Evolutionary conservation across 2,329 filamentous ascomycete genomes (phyloP), one percentile per base, ranked within the genome.

Genomic region (Cladosporium sp.): DNA sequence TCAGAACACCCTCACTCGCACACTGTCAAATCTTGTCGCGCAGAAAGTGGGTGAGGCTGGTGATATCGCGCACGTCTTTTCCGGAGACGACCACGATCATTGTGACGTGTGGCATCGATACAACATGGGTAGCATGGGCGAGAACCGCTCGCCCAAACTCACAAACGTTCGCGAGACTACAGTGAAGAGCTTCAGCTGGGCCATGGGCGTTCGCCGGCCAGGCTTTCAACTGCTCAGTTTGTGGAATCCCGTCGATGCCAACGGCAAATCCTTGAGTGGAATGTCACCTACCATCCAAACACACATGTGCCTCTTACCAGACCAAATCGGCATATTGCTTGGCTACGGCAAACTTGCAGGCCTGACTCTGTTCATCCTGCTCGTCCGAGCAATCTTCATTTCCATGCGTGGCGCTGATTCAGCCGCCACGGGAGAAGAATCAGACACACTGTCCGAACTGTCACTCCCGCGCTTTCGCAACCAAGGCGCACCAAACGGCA

Each of bases 11-110:
- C 79, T 98, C 20, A 86, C 79, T 43, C 81, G 85, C 43, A 77
- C 80, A 2, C 82, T 96, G 57, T 93, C 91, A 0, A 77, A 82
- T 39, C 82, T 84, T 45, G 74, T 98, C 32, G 73, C 95, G 36
- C 78, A 84, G 53, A 87, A 84, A 55, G 76, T 95, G 29, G 59
- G 59, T 8, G 51, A 51, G 6, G 57, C 58, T 8, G 90, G 89
- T 29, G 88, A 93, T 54, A 81, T 97, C 11, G 77, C 82, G 3
- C 86, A 93, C 57, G 86, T 91, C 38, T 98, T 97, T 64, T 95
- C 90, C 0, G 93, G 93, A 9, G 93, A 98, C 61, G 93, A 98
- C 64, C 93, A 98, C 71, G 93, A 98, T 71, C 96, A 97, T 71
- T 98, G 93, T 70, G 91, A 95, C 62, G 72, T 97, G 6, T 77